phyloP scores from a whole-genome alignment of 306 rosid genomes.

The Acmispon strigosus region DNA sequence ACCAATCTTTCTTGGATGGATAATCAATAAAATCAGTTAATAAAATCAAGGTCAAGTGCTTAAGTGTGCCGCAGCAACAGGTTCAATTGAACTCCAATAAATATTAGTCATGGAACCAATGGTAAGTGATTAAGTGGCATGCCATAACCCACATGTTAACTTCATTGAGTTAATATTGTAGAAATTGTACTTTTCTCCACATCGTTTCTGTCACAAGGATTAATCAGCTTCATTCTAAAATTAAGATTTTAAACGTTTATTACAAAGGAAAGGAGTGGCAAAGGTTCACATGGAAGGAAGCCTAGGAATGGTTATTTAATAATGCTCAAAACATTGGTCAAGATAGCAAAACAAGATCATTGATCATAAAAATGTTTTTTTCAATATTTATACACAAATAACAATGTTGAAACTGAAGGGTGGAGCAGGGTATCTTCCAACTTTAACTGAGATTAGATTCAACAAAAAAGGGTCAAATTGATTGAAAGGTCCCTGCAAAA shows the following conservation, averaged over 20 bases:
- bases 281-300: not conserved
- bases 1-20: not conserved
- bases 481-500: not conserved
- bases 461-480: not conserved
- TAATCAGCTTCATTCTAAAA: conserved; percentile 1
- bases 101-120: not conserved
- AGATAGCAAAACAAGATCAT: not conserved
- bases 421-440: not conserved
- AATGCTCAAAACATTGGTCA: not conserved
- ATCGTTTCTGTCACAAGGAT: conserved; percentile 22
- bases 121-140: not conserved
- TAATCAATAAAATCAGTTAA: not conserved
- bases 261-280: conserved; percentile 21
- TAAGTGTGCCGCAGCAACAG: conserved; percentile 25
- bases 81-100: not conserved
- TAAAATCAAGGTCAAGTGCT: not conserved
- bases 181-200: conserved; percentile 2
- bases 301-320: not conserved
- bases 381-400: not conserved
- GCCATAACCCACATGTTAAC: conserved; percentile 19
- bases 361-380: not conserved
- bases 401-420: conserved; percentile 5
- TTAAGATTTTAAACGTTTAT: conserved; percentile 20
- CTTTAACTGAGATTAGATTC: not conserved
- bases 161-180: conserved; percentile 1